Conservation (phyloP, 768 basidiomycete genomes). For the Calocybe gangraenosa region DNA sequence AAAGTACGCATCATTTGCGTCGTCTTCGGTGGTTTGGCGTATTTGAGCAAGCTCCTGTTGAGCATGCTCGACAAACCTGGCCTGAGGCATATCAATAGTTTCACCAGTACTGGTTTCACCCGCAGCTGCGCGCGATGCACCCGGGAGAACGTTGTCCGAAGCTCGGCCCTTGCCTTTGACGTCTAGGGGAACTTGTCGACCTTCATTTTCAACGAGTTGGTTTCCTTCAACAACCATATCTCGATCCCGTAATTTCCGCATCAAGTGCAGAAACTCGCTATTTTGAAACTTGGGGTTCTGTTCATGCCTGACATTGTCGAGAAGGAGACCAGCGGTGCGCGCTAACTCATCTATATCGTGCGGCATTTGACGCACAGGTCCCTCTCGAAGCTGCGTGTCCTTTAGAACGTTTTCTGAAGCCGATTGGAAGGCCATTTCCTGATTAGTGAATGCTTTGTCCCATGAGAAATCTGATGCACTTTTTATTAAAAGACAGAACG, state of each 20-base stretch:
- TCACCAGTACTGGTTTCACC: constrained; percentile 6
- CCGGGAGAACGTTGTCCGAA: constrained; percentile 18
- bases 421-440: constrained; percentile 34
- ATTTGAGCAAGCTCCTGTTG: constrained; percentile 1
- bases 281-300: constrained; percentile 82
- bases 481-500: not conserved
- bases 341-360: constrained; percentile 69
- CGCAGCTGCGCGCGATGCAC: constrained; percentile 1
- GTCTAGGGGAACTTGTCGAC: constrained; percentile 29
- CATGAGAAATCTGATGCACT: constrained; percentile 39
- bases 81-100: constrained; percentile 6
- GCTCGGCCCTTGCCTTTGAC: constrained; percentile 71
- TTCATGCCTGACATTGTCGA: constrained; percentile 72
- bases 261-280: constrained; percentile 80
- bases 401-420: constrained; percentile 11
- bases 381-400: constrained; percentile 20
- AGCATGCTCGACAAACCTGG: constrained; percentile 8
- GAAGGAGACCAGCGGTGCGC: constrained; percentile 70
- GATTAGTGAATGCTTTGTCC: constrained; percentile 64
- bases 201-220: constrained; percentile 60
- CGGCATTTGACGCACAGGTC: constrained; percentile 14
- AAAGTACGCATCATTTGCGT: constrained; percentile 66
- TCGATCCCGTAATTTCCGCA: constrained; percentile 80
- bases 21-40: constrained; percentile 18
- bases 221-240: constrained; percentile 77